Conservation (phyloP, 441 rosid genomes). For the Populus hybrid region DNA sequence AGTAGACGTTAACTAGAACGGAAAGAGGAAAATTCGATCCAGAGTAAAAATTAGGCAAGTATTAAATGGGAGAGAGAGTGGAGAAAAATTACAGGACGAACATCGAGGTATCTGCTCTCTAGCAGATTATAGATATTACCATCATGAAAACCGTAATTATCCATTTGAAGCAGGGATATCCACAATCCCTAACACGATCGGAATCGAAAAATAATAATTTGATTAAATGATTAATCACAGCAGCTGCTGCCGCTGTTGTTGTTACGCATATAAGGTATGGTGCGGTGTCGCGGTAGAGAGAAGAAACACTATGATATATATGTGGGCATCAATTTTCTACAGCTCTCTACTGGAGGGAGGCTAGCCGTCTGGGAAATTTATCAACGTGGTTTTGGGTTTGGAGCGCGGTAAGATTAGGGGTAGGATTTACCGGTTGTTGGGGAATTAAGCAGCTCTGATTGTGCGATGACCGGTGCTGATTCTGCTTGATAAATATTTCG, state of each 20-base stretch:
- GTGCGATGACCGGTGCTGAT: no score
- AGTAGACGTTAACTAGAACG: background rate
- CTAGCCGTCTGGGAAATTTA: background rate
- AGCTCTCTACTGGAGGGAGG: background rate
- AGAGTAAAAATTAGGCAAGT: background rate
- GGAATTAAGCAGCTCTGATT: background rate
- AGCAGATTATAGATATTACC: constrained; percentile 65
- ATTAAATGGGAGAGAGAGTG: background rate
- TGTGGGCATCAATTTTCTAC: background rate
- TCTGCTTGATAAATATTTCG: no score
- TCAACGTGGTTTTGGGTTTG: background rate
- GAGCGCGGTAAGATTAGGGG: background rate
- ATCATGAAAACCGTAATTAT: constrained; percentile 51
- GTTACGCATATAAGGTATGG: background rate
- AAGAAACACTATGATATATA: background rate
- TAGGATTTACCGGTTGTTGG: background rate
- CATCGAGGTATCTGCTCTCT: constrained; percentile 33
- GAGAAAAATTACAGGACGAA: constrained; percentile 28
- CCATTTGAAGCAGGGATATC: constrained; percentile 32
- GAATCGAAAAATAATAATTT: no score
- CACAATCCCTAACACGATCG: constrained; percentile 32
- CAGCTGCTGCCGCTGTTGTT: background rate
- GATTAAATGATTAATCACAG: background rate
- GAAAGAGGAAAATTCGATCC: background rate
- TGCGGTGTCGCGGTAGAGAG: background rate